A percentile compares a stretch with the other conserved stretches of the same genome.
These are phyloP conservation scores for Aphanocladium album DNA, from an alignment of 2,329 filamentous ascomycete genomes.

Conservation along the genomic window DNA sequence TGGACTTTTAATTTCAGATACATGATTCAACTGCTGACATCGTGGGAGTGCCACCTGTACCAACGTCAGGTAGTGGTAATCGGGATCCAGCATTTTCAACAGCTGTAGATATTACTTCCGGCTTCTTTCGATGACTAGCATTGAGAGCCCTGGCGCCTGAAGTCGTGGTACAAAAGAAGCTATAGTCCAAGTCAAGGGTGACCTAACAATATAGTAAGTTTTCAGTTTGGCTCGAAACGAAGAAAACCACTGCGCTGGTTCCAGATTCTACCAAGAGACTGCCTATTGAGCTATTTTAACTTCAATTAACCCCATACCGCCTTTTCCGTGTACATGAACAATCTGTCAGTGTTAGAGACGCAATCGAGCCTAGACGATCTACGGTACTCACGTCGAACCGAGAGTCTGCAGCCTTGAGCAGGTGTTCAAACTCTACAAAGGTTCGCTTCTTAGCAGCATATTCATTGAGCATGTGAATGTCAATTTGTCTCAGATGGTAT, in stretches of 20 bases:
- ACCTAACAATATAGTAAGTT: not conserved
- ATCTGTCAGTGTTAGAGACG: not conserved
- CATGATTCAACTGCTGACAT: constrained; percentile 30
- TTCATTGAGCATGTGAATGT: constrained; percentile 22
- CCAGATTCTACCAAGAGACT: too few species aligned
- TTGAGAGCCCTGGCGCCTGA: not conserved
- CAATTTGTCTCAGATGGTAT: constrained; percentile 19
- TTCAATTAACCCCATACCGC: constrained; percentile 7
- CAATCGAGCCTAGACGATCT: not conserved
- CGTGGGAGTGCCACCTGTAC: constrained; percentile 24
- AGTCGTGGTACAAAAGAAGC: not conserved
- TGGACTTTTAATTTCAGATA: constrained; percentile 31
- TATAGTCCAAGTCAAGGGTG: not conserved
- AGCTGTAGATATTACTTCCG: not conserved
- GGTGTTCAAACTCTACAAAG: constrained; percentile 16
- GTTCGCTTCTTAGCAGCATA: constrained; percentile 23
- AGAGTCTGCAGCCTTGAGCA: constrained; percentile 1
- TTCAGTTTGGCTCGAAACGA: too few species aligned
- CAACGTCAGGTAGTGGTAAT: constrained; percentile 29
- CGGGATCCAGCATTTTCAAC: constrained; percentile 18
- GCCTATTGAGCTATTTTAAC: not conserved
- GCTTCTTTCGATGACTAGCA: not conserved
- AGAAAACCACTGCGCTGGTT: too few species aligned
- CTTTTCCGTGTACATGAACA: not conserved
- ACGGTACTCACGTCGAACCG: not conserved